Base-by-base conservation (phyloP, 2,329 filamentous ascomycete species). In the Thyridium curvatum region DNA sequence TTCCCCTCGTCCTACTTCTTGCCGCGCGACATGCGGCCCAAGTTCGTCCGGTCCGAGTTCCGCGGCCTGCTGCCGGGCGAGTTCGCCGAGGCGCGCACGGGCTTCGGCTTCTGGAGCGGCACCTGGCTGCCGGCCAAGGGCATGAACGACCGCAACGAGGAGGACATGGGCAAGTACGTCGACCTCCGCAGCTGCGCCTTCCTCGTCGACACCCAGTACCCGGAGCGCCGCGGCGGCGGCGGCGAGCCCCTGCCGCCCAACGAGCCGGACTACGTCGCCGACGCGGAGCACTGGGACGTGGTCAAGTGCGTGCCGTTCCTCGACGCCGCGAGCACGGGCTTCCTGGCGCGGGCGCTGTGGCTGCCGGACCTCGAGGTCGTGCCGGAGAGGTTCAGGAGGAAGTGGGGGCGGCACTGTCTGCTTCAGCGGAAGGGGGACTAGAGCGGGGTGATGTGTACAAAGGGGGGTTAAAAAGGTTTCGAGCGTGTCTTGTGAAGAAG, bases 1-100 rank as follows among this genome's bases (percentile, higher is more conserved):
- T 97, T 96, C 56, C 91, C 93, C 2, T 91, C 86, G 1, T 94
- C 90, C 1, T 97, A 89, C 66, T 89, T 93, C 57, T 70, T 98
- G 3, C 91, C 93, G 1, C 69, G 81, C n/a, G 76, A 79, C 36
- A 86, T 93, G 68, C 82, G 78, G 47, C 84, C 86, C 51, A 95
- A 93, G 51, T 98, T 96, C 54, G 69, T 98, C 50, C 86, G 84
- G 48, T 94, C 87, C 50, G 88, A 93, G 47, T 98, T 98, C 60
- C 75, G 76, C 8, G 93, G 93, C 2, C 69, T 98, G 14, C 68
- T 98, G 4, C 93, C 93, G 0, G 93, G 93, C 2, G 86, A 95
- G 53, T 98, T 97, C 56, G 79, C 79, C 14, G 84, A 94, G 60
- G 82, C 82, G 2, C 68, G 71, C 15, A 74, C 65, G 13, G 81